Evolutionary conservation across 352 stramenopile species (phyloP).

Genomic region (Globisporangium uncinulatum): DNA sequence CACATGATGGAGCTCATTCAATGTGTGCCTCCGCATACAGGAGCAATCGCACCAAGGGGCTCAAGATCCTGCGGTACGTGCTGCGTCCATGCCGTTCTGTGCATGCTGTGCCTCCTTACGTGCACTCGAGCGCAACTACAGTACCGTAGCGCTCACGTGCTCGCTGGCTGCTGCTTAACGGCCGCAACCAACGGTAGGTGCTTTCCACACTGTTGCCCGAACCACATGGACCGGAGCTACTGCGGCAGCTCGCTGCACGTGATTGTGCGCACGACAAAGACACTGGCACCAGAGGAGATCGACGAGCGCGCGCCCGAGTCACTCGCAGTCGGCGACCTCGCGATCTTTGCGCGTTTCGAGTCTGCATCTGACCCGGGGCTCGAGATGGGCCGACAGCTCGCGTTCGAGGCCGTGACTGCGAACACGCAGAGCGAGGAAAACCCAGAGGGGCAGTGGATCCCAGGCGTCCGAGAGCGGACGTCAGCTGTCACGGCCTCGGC

Average conservation of each 20-base stretch:
- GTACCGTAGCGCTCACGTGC: not conserved
- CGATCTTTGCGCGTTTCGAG: constrained; percentile 31
- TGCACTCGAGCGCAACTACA: too few relatives aligned
- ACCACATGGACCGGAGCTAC: constrained; percentile 32
- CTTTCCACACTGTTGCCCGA: constrained; percentile 35
- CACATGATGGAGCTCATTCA: too few relatives aligned
- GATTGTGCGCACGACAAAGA: constrained; percentile 9
- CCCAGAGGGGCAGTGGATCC: constrained; percentile 53
- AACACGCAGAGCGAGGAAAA: constrained; percentile 48
- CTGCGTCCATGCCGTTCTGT: not conserved
- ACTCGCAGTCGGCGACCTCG: constrained; percentile 15
- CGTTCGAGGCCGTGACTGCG: constrained; percentile 28
- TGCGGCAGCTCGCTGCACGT: constrained; percentile 26
- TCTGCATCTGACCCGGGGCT: constrained; percentile 23
- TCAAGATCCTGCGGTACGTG: constrained; percentile 59
- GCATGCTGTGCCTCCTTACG: not conserved
- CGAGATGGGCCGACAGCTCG: constrained; percentile 34
- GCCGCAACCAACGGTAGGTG: constrained; percentile 10
- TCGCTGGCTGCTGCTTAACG: not conserved
- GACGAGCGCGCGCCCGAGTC: constrained; percentile 1
- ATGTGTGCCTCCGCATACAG: constrained; percentile 10
- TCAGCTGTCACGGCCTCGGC: constrained; percentile 16
- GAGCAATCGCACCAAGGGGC: constrained; percentile 66
- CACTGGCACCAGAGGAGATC: not conserved
- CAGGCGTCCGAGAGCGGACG: constrained; percentile 36